Evolutionary conservation across 176 grass and related monocot genomes (phyloP).

Genomic region (Zea luxurians): DNA sequence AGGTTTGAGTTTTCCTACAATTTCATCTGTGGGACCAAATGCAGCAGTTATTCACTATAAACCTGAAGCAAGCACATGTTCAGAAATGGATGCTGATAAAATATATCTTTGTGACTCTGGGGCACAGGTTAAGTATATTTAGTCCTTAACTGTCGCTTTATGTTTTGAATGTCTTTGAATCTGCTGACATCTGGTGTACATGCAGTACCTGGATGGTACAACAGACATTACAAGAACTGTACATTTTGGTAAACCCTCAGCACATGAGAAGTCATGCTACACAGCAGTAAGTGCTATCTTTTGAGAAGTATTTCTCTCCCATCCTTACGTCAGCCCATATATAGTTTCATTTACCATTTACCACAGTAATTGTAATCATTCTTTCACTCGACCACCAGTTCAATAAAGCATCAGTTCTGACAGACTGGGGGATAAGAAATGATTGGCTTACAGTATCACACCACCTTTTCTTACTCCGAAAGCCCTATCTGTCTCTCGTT

Average conservation of each 20-base stretch:
- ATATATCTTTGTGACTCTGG: constrained; percentile 99
- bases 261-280: constrained; percentile 92
- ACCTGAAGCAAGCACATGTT: constrained; percentile 73
- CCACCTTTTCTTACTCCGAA: background rate
- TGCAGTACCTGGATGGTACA: constrained; percentile 94
- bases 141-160: constrained; percentile 22
- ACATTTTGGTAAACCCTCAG: constrained; percentile 95
- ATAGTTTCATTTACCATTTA: background rate
- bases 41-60: constrained; percentile 95
- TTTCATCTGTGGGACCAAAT: constrained; percentile 97
- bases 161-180: constrained; percentile 25
- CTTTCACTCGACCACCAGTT: background rate
- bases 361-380: background rate
- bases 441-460: background rate
- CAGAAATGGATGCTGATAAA: constrained; percentile 91
- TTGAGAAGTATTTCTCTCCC: background rate
- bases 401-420: background rate
- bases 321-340: background rate
- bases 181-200: constrained; percentile 26
- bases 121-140: constrained; percentile 70
- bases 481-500: background rate
- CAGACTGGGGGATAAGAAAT: background rate
- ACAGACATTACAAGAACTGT: constrained; percentile 99
- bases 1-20: constrained; percentile 96
- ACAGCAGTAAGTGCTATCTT: constrained; percentile 68